Conservation (phyloP, 2,329 filamentous ascomycete species). For the Hypoxylon rubiginosum region DNA sequence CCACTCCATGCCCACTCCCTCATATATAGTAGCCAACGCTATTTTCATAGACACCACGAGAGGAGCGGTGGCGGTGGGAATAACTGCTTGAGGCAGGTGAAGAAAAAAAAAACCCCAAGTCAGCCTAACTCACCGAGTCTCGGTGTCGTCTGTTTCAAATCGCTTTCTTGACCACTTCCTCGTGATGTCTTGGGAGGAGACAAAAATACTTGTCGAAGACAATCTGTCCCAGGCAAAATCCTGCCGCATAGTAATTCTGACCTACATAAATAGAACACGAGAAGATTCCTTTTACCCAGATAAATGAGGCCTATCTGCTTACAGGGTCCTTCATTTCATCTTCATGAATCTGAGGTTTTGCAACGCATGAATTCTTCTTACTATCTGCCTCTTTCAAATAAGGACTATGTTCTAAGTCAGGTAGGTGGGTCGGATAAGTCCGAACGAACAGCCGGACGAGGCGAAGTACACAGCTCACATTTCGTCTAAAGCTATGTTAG, state of each 20-base stretch:
- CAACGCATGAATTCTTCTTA: constrained; percentile 10
- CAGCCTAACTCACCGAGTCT: constrained; percentile 15
- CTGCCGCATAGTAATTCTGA: constrained; percentile 5
- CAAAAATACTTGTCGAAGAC: background rate
- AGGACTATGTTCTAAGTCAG: background rate
- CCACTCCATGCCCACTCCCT: constrained; percentile 28
- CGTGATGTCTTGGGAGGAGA: background rate
- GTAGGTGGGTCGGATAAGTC: constrained; percentile 12
- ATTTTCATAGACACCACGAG: background rate
- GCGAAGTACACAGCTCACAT: background rate
- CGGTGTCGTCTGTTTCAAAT: constrained; percentile 29
- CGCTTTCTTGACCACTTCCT: constrained; percentile 11
- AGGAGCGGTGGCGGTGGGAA: constrained; percentile 3
- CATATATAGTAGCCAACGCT: constrained; percentile 32
- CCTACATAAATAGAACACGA: constrained; percentile 16
- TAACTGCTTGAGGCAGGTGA: constrained; percentile 35
- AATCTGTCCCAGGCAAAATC: background rate
- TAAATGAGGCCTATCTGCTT: background rate
- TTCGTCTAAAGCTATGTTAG: background rate
- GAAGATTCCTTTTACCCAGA: constrained; percentile 3
- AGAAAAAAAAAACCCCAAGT: constrained; percentile 1
- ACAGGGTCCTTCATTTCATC: background rate
- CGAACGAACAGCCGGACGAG: background rate
- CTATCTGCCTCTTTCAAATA: constrained; percentile 24
- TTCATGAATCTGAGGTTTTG: constrained; percentile 4